Percentiles rank a stretch among this genome's conserved stretches.
Conservation (phyloP, 768 basidiomycete genomes). For the Trametes punicea region DNA sequence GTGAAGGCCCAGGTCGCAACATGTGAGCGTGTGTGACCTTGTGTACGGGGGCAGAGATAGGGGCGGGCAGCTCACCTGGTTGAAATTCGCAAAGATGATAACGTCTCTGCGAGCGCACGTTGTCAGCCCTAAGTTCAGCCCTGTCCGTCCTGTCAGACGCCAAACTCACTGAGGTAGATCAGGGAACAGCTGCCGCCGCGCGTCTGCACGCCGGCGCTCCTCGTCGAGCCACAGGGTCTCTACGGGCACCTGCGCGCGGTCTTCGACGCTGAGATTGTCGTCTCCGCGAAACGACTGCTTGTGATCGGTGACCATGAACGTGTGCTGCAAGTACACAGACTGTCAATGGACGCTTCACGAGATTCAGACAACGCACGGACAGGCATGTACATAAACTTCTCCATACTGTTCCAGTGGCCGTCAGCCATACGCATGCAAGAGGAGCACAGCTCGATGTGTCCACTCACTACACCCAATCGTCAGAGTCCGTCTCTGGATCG, state of each 20-base stretch:
- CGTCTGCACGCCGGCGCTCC: conserved; percentile 34
- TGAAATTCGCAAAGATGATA: conserved; percentile 52
- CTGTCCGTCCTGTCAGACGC: background rate
- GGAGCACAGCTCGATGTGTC: background rate
- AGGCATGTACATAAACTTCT: conserved; percentile 47
- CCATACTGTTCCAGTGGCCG: conserved; percentile 30
- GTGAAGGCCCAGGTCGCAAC: conserved; percentile 1
- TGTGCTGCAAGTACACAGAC: conserved; percentile 32
- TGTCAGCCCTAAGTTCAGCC: background rate
- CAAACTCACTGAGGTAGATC: conserved; percentile 38
- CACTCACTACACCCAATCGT: conserved; percentile 45
- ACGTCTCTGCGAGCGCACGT: conserved; percentile 31
- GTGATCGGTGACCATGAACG: conserved; percentile 50
- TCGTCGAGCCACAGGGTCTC: conserved; percentile 39
- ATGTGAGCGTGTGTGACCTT: conserved; percentile 13
- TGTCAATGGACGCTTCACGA: background rate
- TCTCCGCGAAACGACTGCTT: conserved; percentile 42
- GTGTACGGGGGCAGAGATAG: background rate
- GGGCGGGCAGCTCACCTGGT: conserved; percentile 36
- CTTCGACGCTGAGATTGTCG: conserved; percentile 20
- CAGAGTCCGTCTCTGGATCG: conserved; percentile 39
- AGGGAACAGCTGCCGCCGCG: conserved; percentile 42
- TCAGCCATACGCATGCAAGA: background rate
- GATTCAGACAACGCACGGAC: conserved; percentile 29
- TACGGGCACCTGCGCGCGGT: conserved; percentile 12